These are phyloP conservation scores for Cystobasidium ongulense DNA, from an alignment of 768 basidiomycete species.

Conservation along the genomic window DNA sequence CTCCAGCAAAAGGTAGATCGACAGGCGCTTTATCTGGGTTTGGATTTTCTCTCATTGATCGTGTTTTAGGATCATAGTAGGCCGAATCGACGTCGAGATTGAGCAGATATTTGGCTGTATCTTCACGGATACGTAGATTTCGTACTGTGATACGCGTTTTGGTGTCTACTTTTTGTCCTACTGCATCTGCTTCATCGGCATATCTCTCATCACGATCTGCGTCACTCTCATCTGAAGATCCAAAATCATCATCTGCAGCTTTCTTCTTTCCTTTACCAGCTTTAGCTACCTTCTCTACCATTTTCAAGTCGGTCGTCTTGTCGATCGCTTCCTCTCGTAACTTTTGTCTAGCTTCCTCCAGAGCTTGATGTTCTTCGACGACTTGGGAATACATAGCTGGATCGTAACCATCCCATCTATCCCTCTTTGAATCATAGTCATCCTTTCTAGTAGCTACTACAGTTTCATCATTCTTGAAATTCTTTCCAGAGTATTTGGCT, in stretches of 20 bases:
- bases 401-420: slow-evolving; percentile 98
- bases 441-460: slow-evolving; percentile 64
- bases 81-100: slow-evolving; percentile 91
- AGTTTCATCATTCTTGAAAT: slow-evolving; percentile 86
- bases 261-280: slow-evolving; percentile 52
- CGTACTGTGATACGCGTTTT: slow-evolving; percentile 99
- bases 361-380: slow-evolving; percentile 86
- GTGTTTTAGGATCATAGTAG: slow-evolving; percentile 98
- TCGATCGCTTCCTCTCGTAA: slow-evolving; percentile 94
- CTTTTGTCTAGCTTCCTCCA: slow-evolving; percentile 83
- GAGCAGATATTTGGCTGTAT: slow-evolving; percentile 96
- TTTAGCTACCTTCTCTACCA: slow-evolving; percentile 89
- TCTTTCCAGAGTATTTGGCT: slow-evolving; percentile 79
- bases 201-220: slow-evolving; percentile 90
- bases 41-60: slow-evolving; percentile 98
- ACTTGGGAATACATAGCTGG: slow-evolving; percentile 72
- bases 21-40: slow-evolving; percentile 66
- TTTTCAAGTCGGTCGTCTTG: slow-evolving; percentile 74
- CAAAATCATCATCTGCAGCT: slow-evolving; percentile 68
- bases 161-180: slow-evolving; percentile 94
- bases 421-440: slow-evolving; percentile 83
- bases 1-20: slow-evolving; percentile 86
- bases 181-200: slow-evolving; percentile 92
- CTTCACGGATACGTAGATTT: slow-evolving; percentile 95
- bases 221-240: slow-evolving; percentile 61